Conservation (phyloP, 208 protist genomes). For the Phytomonas serpens region DNA sequence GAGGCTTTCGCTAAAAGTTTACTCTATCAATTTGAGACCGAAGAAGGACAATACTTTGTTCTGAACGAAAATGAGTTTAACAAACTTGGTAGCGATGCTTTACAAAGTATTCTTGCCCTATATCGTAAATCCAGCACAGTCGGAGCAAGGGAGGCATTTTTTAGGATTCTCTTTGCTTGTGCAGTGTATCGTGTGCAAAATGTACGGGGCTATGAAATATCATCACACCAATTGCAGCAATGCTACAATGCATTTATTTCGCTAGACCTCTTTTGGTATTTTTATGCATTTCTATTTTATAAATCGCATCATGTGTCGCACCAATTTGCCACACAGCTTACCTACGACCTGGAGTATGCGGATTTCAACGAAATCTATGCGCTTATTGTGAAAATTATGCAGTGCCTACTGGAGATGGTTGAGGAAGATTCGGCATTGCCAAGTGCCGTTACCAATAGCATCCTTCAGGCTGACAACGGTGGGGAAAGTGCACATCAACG, state of each 20-base stretch:
- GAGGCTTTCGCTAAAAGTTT: constrained; percentile 58
- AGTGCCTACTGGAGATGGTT: constrained; percentile 43
- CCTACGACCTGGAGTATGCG: constrained; percentile 47
- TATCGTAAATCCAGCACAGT: constrained; percentile 58
- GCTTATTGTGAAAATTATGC: constrained; percentile 45
- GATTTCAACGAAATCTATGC: constrained; percentile 55
- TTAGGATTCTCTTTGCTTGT: constrained; percentile 70
- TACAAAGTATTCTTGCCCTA: constrained; percentile 37
- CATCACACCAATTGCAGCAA: constrained; percentile 6
- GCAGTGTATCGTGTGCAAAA: constrained; percentile 21
- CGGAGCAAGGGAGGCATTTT: constrained; percentile 46
- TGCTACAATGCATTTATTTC: constrained; percentile 36
- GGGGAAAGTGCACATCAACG: neutral
- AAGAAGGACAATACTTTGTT: constrained; percentile 19
- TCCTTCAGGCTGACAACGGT: neutral
- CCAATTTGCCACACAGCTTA: constrained; percentile 48
- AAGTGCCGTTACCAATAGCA: neutral
- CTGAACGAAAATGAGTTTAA: constrained; percentile 29
- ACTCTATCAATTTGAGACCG: constrained; percentile 28
- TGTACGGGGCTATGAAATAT: constrained; percentile 6
- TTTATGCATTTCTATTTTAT: constrained; percentile 69
- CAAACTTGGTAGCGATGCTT: constrained; percentile 37
- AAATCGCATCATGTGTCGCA: constrained; percentile 43
- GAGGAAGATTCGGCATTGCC: constrained; percentile 53
- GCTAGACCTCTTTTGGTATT: constrained; percentile 74